Percentiles rank a stretch among this genome's conserved stretches.
Evolutionary conservation across 2,329 filamentous ascomycete species (phyloP).

Genomic region (Ceratocystis cacaofunesta): DNA sequence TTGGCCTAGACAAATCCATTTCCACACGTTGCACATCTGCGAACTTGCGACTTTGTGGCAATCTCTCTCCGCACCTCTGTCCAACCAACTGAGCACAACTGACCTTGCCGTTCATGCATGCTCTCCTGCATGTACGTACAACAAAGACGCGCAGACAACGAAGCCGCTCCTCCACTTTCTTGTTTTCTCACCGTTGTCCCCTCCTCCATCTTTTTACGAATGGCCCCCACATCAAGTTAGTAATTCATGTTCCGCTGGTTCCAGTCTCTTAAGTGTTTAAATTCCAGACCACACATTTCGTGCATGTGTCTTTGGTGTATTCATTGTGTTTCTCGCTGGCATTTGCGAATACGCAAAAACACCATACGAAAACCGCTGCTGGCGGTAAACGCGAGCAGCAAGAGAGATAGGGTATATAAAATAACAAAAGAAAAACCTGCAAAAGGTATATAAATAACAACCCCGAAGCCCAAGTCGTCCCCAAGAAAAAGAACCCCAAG

Average conservation of each 20-base stretch:
- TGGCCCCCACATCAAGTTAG: too few species aligned
- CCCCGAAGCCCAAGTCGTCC: not conserved
- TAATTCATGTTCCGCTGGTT: not conserved
- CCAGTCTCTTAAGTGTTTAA: not conserved
- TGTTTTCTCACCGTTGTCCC: too few species aligned
- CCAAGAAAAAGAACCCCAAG: not conserved
- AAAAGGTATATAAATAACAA: slow-evolving; percentile 1
- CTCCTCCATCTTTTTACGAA: too few species aligned
- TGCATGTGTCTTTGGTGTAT: not conserved
- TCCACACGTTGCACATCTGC: too few species aligned
- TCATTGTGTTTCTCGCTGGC: not conserved
- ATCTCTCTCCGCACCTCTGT: too few species aligned
- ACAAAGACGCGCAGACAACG: too few species aligned
- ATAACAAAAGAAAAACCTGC: not conserved
- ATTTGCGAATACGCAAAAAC: not conserved
- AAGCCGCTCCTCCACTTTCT: too few species aligned
- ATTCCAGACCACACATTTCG: not conserved
- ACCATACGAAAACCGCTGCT: not conserved
- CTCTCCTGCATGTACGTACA: too few species aligned
- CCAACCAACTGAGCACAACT: too few species aligned
- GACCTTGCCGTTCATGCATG: too few species aligned
- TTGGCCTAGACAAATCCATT: too few species aligned
- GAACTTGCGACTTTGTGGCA: too few species aligned
- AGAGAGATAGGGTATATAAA: not conserved
- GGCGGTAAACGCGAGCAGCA: not conserved